Base-by-base conservation (phyloP, 2,329 filamentous ascomycete species). In the Geosmithia flava region DNA sequence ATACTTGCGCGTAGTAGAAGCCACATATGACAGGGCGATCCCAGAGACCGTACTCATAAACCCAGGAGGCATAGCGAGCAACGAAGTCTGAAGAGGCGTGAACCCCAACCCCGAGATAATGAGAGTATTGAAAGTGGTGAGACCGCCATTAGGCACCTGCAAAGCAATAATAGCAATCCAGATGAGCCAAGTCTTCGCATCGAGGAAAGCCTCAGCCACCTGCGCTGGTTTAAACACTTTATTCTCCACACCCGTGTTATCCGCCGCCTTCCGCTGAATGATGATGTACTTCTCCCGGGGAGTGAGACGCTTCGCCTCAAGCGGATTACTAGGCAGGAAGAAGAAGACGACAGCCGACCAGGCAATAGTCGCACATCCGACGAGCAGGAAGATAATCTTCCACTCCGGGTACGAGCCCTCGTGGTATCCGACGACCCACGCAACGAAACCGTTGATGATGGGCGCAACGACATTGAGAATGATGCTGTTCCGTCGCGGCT, bases 41-140 rank as follows among this genome's bases (percentile, higher is more conserved):
- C 33, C 33, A 39, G 33, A 39, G 7, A n/a, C 39, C 15, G 39
- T 42, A 6, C 16, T 7, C 8, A 44, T 44, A 20, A 67, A 81
- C 1, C 84, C 85, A 0, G 88, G 71, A 0, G 85, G 85, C 50
- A 88, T 87, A 55, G 88, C 85, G 58, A 84, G 81, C 0, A 88
- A 69, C 50, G 88, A 86, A 0, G 80, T 75, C 37, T 83, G 70
- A 1, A 84, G 70, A 0, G 76, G 72, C 19, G 69, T 71, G 64
- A 75, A 87, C 48, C 82, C 82, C 57, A 87, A 86, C 0, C 81
- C 86, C 1, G 74, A 79, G 1, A 87, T 81, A 51, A 87, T 87
- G 2, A 86, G 64, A 0, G 83, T 81, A 0, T 82, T 83, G 56
- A 87, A 87, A 1, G 81, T 82, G 39, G 73, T 76, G 11, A 87